Evolutionary conservation across 495 filamentous ascomycete genomes (phyloP).

Genomic region (Aspergillus cristatus): DNA sequence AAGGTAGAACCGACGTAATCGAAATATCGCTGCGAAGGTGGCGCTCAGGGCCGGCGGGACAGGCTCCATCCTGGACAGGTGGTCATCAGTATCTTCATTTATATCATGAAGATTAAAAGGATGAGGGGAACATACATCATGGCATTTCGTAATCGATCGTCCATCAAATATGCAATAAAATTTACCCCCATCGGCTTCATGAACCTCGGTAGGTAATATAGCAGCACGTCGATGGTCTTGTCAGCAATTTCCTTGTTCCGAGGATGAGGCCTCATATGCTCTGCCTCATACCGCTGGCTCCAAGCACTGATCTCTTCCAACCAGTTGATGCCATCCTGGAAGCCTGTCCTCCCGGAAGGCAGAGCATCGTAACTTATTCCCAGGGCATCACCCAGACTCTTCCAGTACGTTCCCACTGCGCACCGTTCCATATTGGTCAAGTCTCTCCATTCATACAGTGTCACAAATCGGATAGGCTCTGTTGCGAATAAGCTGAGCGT

Average conservation of each 20-base stretch:
- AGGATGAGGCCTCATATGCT: constrained; percentile 46
- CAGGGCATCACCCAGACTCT: constrained; percentile 51
- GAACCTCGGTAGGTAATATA: constrained; percentile 42
- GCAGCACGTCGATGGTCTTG: constrained; percentile 47
- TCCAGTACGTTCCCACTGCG: constrained; percentile 55
- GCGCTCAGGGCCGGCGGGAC: no score
- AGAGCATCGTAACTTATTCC: constrained; percentile 40
- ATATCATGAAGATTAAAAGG: neutral
- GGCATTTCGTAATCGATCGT: constrained; percentile 47
- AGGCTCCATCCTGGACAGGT: neutral
- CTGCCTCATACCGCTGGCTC: constrained; percentile 45
- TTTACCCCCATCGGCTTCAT: constrained; percentile 38
- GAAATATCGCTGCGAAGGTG: constrained; percentile 31
- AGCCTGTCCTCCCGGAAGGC: constrained; percentile 28
- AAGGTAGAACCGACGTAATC: constrained; percentile 39
- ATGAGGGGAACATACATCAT: constrained; percentile 43
- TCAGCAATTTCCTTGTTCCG: constrained; percentile 45
- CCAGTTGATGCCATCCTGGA: constrained; percentile 53
- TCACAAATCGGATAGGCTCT: constrained; percentile 47
- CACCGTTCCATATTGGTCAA: constrained; percentile 54
- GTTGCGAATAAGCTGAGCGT: constrained; percentile 51
- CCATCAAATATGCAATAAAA: constrained; percentile 47
- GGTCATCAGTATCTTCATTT: neutral
- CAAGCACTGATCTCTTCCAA: constrained; percentile 47
- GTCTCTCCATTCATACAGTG: constrained; percentile 51